Evolutionary conservation across 306 rosid species (phyloP).

Genomic region (Quercus rubra): DNA sequence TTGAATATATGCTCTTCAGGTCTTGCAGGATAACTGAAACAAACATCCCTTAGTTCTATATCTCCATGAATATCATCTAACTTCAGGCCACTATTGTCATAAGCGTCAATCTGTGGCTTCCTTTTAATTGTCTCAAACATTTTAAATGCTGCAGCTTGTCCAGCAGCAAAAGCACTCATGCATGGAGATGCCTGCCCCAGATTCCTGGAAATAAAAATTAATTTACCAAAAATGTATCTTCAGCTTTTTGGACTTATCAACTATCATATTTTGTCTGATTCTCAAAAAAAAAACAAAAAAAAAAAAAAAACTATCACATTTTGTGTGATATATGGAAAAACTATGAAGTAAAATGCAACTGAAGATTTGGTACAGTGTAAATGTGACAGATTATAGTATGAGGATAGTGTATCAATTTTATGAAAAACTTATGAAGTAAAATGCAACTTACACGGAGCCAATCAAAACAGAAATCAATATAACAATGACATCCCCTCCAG

Average conservation of each 20-base stretch:
- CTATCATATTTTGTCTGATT: too few species aligned
- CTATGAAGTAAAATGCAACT: too few species aligned
- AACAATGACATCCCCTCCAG: constrained; percentile 65
- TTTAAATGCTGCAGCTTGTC: constrained; percentile 86
- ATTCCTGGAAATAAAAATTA: constrained; percentile 35
- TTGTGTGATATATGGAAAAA: too few species aligned
- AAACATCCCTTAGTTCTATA: constrained; percentile 56
- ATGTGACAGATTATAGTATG: background rate
- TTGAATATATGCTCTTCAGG: constrained; percentile 52
- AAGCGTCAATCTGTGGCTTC: constrained; percentile 72
- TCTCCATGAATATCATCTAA: constrained; percentile 61
- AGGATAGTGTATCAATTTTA: background rate
- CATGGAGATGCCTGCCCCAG: constrained; percentile 86
- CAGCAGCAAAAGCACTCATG: constrained; percentile 78
- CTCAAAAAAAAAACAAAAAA: too few species aligned
- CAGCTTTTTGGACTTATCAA: too few species aligned
- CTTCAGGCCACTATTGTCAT: constrained; percentile 40
- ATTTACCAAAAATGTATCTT: background rate
- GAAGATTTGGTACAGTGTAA: background rate
- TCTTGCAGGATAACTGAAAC: constrained; percentile 76
- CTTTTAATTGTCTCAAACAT: constrained; percentile 75
- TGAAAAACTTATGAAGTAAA: background rate
- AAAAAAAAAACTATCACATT: too few species aligned
- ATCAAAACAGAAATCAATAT: constrained; percentile 54
- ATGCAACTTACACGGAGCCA: constrained; percentile 64